A percentile compares a stretch with the other conserved stretches of the same genome.
Evolutionary conservation across 768 basidiomycete species (phyloP).

Genomic region (Lactarius evosmus): DNA sequence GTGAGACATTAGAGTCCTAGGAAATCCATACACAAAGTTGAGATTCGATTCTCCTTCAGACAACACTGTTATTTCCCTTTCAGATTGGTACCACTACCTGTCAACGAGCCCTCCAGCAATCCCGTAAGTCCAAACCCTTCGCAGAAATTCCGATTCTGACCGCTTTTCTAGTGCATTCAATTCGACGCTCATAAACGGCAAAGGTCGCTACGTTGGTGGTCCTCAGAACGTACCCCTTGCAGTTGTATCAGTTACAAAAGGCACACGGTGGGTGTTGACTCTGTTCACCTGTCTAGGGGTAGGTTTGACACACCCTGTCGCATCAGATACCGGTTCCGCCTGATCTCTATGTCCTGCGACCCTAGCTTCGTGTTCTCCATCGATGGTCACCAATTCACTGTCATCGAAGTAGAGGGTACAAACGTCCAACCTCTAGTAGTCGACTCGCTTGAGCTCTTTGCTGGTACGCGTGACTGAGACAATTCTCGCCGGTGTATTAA

Average conservation of each 20-base stretch:
- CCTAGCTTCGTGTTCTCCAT: slow-evolving; percentile 41
- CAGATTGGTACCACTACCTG: slow-evolving; percentile 40
- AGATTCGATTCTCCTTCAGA: slow-evolving; percentile 32
- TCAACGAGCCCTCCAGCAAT: background rate
- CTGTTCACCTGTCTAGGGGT: background rate
- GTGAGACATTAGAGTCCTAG: slow-evolving; percentile 19
- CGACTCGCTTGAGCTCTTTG: slow-evolving; percentile 42
- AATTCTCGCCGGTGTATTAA: background rate
- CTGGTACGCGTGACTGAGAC: slow-evolving; percentile 33
- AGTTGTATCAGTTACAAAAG: slow-evolving; percentile 22
- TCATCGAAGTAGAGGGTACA: slow-evolving; percentile 43
- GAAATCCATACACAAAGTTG: background rate
- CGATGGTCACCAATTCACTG: slow-evolving; percentile 40
- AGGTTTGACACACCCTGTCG: background rate
- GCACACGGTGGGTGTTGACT: slow-evolving; percentile 18
- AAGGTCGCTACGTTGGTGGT: slow-evolving; percentile 40
- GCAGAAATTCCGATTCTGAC: background rate
- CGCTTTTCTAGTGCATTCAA: slow-evolving; percentile 30
- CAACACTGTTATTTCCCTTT: slow-evolving; percentile 46
- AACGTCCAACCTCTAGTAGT: slow-evolving; percentile 37
- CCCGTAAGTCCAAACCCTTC: background rate
- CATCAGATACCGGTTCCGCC: slow-evolving; percentile 28
- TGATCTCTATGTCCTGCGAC: slow-evolving; percentile 31
- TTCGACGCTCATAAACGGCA: slow-evolving; percentile 47
- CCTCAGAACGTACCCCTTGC: slow-evolving; percentile 18